Evolutionary conservation across 2,329 filamentous ascomycete species (phyloP), one percentile per base, ranked within the genome.

Genomic region (Colletotrichum scovillei): DNA sequence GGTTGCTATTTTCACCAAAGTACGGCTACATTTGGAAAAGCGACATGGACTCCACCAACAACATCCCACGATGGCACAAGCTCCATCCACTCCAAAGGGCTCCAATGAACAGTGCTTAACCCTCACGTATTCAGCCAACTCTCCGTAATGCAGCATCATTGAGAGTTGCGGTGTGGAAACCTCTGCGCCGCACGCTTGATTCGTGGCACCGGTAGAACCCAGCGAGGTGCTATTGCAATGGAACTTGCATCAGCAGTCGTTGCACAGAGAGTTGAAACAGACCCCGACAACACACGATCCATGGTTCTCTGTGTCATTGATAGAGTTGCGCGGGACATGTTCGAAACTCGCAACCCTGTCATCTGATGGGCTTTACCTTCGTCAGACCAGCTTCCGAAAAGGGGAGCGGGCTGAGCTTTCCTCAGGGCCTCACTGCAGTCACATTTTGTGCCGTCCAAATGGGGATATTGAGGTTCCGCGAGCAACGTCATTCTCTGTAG

Each of bases 401-500:
- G 26, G 62, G 67, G 56, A 57, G 63, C 35, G 28, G 3, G 56
- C 24, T 49, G 62, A 35, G 42, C 28, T 56, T 16, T 24, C 22
- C 56, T 35, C 52, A 35, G 32, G 32, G 32, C 32, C 32, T 35
- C 32, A 16, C 28, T 60, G 46, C 63, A 55, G 32, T 26, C 60
- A 52, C 46, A 35, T 38, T 46, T 26, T 35, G n/a, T 32, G 26
- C 35, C 46, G 64, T 60, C 49, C 59, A 28, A 66, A 57, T 57
- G 35, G n/a, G 72, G 56, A 49, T 30, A 38, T 12, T 52, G 62
- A 32, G 65, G 53, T 52, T 49, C 26, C 24, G 38, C 19, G 55
- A 66, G 12, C 46, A 52, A 73, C 65, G 69, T 73, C 73, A 73
- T 69, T 22, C 38, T 62, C 9, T 69, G 52, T 59, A 42, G 11